Percentiles rank a stretch among this genome's conserved stretches.
Conservation (phyloP, 257 asterid genomes). For the Solanum chiquidenum region DNA sequence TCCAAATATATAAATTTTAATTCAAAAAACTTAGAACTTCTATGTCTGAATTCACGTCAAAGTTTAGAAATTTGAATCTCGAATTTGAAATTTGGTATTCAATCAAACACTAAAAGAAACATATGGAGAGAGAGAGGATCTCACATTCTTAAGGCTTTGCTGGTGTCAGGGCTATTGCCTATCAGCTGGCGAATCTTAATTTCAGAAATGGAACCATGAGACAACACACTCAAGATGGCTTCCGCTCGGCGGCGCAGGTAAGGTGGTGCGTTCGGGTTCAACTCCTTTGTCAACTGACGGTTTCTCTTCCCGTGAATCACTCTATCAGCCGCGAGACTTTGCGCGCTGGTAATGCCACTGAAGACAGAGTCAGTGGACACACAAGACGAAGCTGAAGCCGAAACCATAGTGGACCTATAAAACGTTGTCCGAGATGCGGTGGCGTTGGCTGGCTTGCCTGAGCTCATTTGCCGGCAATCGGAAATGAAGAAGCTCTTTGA, state of each 20-base stretch:
- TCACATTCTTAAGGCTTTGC: conserved; percentile 97
- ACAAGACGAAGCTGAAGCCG: conserved; percentile 26
- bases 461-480: conserved; percentile 24
- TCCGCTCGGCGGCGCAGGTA: conserved; percentile 60
- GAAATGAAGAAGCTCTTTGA: conserved; percentile 48
- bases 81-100: background rate
- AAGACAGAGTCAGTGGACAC: conserved; percentile 30
- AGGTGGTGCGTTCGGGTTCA: conserved; percentile 17
- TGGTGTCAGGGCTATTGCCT: conserved; percentile 95
- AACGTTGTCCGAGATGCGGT: conserved; percentile 30
- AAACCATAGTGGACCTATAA: background rate
- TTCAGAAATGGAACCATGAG: conserved; percentile 71
- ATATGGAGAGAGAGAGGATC: background rate
- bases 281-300: background rate
- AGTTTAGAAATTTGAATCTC: background rate
- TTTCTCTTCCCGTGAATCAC: background rate
- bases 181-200: conserved; percentile 76
- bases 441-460: conserved; percentile 16
- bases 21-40: background rate
- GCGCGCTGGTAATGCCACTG: conserved; percentile 20
- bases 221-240: conserved; percentile 51
- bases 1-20: background rate
- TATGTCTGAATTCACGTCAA: background rate
- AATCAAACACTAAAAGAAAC: background rate
- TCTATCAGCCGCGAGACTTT: conserved; percentile 6